phyloP scores from a whole-genome alignment of 345 rosid species.

The Linum usitatissimum region DNA sequence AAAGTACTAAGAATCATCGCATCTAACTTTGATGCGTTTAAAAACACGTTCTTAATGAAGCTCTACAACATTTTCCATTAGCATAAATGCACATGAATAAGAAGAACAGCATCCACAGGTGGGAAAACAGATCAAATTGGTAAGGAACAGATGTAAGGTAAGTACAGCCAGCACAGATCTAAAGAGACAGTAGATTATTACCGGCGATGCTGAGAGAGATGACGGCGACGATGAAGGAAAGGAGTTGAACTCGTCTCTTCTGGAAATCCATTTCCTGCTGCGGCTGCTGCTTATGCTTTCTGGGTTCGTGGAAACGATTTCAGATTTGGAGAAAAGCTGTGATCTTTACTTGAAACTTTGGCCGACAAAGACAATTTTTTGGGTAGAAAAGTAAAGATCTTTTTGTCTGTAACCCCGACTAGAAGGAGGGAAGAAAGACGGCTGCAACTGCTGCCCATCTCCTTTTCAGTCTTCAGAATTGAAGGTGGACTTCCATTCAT shows the following conservation, averaged over 20 bases:
- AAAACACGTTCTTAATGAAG: too few species aligned
- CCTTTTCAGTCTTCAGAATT: too few species aligned
- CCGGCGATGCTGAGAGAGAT: constrained; percentile 65
- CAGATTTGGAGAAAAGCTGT: background rate
- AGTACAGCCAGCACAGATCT: background rate
- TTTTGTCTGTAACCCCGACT: too few species aligned
- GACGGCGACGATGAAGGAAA: constrained; percentile 40
- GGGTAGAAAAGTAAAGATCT: background rate
- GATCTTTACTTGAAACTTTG: background rate
- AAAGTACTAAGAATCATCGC: too few species aligned
- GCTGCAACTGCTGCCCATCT: background rate
- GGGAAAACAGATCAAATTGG: too few species aligned
- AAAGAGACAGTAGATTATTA: constrained; percentile 9
- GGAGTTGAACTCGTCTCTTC: constrained; percentile 37
- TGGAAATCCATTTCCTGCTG: constrained; percentile 42
- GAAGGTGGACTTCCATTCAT: too few species aligned
- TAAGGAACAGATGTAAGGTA: too few species aligned
- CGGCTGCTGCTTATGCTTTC: background rate
- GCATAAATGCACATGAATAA: too few species aligned
- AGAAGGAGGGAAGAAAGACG: background rate
- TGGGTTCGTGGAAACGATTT: background rate
- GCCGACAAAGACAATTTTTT: background rate
- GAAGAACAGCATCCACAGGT: too few species aligned
- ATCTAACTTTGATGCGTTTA: too few species aligned
- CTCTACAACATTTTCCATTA: too few species aligned